These are phyloP conservation scores for Cicer cuneatum DNA, from an alignment of 306 rosid species.

Conservation along the genomic window DNA sequence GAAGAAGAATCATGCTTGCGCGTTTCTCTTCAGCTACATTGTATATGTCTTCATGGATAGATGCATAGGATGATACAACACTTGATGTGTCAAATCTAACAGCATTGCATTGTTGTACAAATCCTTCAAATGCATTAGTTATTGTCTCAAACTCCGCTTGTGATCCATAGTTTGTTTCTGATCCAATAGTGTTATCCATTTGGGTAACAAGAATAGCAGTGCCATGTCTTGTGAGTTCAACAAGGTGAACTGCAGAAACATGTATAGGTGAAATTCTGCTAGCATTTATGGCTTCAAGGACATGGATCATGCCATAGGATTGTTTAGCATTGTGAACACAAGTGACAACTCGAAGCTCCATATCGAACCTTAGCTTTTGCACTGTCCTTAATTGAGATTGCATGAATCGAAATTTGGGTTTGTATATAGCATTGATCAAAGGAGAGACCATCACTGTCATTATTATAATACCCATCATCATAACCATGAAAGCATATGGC, in stretches of 20 bases:
- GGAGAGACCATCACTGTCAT: constrained; percentile 49
- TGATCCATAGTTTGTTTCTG: background rate
- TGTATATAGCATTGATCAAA: constrained; percentile 43
- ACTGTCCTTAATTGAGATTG: constrained; percentile 38
- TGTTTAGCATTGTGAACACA: constrained; percentile 45
- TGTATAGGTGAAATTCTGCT: constrained; percentile 42
- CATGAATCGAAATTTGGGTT: constrained; percentile 36
- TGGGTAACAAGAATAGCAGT: constrained; percentile 44
- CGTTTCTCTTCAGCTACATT: constrained; percentile 42
- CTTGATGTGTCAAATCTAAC: constrained; percentile 31
- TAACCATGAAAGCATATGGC: constrained; percentile 1
- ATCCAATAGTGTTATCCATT: background rate
- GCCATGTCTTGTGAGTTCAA: constrained; percentile 45
- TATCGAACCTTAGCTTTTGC: constrained; percentile 36
- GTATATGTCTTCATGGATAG: constrained; percentile 53
- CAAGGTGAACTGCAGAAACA: constrained; percentile 45
- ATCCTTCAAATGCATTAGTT: constrained; percentile 14
- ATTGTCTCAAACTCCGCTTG: constrained; percentile 40
- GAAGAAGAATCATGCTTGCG: constrained; percentile 45
- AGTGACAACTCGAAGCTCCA: constrained; percentile 42
- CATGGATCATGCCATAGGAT: constrained; percentile 28
- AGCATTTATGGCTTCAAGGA: constrained; percentile 41
- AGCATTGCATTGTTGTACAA: background rate
- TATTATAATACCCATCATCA: constrained; percentile 5
- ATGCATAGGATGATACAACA: constrained; percentile 39